Percentiles rank a stretch among this genome's conserved stretches.
Evolutionary conservation across 202 grass and related monocot species (phyloP).

Genomic region (Eragrostis tef): DNA sequence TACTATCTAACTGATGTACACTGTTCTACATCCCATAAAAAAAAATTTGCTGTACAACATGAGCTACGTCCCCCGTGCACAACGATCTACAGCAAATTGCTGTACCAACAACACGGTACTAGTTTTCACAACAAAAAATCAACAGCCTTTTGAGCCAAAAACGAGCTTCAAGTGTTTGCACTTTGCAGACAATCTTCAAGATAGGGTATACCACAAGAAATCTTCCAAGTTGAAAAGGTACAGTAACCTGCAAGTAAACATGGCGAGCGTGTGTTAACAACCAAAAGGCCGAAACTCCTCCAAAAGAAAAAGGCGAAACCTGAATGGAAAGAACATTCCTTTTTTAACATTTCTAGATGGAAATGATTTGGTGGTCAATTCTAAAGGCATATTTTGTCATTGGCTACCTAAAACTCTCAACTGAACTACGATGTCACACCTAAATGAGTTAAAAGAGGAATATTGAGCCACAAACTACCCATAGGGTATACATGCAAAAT

Average conservation of each 20-base stretch:
- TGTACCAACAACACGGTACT: neutral
- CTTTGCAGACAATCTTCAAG: neutral
- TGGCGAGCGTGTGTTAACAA: neutral
- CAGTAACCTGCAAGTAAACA: slow-evolving; percentile 4
- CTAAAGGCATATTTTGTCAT: no score
- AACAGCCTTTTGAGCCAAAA: neutral
- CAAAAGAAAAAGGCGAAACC: neutral
- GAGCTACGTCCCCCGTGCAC: neutral
- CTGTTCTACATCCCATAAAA: neutral
- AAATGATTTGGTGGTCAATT: no score
- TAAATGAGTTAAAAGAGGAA: no score
- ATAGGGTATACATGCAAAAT: neutral
- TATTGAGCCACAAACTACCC: no score
- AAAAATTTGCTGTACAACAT: neutral
- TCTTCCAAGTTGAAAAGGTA: neutral
- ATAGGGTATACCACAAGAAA: neutral
- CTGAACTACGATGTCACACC: no score
- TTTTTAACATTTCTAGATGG: no score
- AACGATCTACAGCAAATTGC: neutral
- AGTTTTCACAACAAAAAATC: neutral
- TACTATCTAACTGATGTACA: neutral
- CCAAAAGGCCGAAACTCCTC: neutral
- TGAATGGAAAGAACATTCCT: neutral
- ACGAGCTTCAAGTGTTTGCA: neutral
- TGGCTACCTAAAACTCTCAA: no score